Evolutionary conservation across 2,329 filamentous ascomycete species (phyloP), one percentile per base, ranked within the genome.

Genomic region (Thelonectria rubi): DNA sequence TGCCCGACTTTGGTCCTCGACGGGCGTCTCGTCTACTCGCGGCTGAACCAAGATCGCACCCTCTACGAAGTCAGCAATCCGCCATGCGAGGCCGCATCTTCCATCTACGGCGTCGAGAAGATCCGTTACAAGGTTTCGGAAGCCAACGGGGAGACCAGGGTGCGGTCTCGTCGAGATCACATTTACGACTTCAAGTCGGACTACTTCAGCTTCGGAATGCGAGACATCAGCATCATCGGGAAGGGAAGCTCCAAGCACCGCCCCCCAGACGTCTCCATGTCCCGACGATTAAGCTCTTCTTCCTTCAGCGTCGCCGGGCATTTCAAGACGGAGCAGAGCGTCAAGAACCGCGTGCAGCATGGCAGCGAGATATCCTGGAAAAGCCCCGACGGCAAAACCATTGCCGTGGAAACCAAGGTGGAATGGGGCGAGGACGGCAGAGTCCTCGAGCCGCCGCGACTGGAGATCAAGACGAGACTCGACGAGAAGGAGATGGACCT

Each of bases 131-230:
- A 66, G 3, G 55, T 72, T 6, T 52, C 57, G 1, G 57, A 64
- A 8, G 34, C 59, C 2, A 39, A 62, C 2, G 47, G 64, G 9
- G 62, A 64, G 6, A 61, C 65, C 2, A 63, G 50, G 3, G 26
- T 72, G 4, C 65, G 63, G 14, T 66, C 64, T 4, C 64, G 67
- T 2, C 62, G 65, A 4, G 69, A 74, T 14, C 73, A 75, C 50
- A 74, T 74, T 11, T 75, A 75, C 42, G 71, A 73, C 46, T 66
- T 75, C 42, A 59, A 67, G 4, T 56, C 60, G 1, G 70, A 67
- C 5, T 57, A 60, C 5, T 37, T 47, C 6, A 60, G 64, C 34
- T 3, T 40, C 0, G 20, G n/a, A 4, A 32, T 50, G 37, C 49
- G 58, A 11, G 60, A 58, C 18, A 30, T 72, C 1, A 42, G 34